Base-by-base conservation (phyloP, 345 rosid species). In the Populus pruinosa region DNA sequence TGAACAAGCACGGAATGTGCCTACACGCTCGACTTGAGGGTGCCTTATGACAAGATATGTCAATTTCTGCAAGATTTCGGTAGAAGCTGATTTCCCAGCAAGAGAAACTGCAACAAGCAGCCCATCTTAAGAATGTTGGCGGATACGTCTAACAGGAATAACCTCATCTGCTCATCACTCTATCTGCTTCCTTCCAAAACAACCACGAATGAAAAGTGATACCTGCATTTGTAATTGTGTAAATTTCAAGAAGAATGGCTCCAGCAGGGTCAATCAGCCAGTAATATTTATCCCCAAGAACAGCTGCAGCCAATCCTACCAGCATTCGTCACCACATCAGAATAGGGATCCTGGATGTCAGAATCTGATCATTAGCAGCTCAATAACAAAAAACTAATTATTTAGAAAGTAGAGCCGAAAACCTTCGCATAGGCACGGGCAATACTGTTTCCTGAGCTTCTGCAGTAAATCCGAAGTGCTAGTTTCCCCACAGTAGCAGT, bases 201-300 rank as follows among this genome's bases (percentile, higher is more conserved):
- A 38, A 23, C 21, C 29, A 50, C 17, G 55, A 49, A 21, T 5
- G 38, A 41, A 56, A 66, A 66, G 65, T 36, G 0, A 27, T 82
- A 91, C 97, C 92, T 76, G 99, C 94, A 78, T 93, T 92, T 71
- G 82, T 8, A 39, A 95, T 95, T n/a, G 94, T 95, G 80, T 95
- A 95, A 10, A 95, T 68, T 47, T 97, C 98, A 64, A 93, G 93
- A 47, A 87, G 74, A 44, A 92, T 89, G 23, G 98, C 98, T 73
- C 97, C 98, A 29, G 79, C 81, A 3, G 99, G 97, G 72, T 95
- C 99, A 18, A 95, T 90, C 98, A 96, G 93, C 99, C 97, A 95
- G 70, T 82, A 87, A 79, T 71, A 85, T 36, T 83, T 80, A 84
- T 93, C 91, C 47, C 93, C 98, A 39, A 95, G 92, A 82, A 93